These are phyloP conservation scores for Thyridium curvatum DNA, from an alignment of 2,329 filamentous ascomycete species.

Conservation along the genomic window DNA sequence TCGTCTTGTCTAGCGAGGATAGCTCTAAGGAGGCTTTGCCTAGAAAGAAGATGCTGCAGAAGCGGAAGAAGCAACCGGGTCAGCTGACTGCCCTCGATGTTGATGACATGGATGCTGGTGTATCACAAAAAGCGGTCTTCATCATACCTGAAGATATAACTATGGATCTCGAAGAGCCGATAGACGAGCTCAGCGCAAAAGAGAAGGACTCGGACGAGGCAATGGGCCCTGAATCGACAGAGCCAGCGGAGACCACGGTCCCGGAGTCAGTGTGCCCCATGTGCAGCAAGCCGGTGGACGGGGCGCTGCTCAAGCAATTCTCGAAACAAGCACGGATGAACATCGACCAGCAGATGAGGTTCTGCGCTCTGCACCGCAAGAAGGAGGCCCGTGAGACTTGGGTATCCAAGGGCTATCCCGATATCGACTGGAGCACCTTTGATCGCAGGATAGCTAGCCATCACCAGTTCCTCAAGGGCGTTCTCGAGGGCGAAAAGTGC, in stretches of 20 bases:
- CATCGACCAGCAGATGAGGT: conserved; percentile 52
- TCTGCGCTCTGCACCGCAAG: conserved; percentile 59
- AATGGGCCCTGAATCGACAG: no score
- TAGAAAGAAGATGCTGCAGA: no score
- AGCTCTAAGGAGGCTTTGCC: no score
- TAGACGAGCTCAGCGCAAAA: no score
- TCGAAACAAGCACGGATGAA: conserved; percentile 40
- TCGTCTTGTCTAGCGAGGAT: no score
- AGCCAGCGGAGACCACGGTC: no score
- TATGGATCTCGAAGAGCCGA: no score
- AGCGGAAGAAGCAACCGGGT: no score
- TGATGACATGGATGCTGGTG: no score
- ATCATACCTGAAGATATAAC: conserved; percentile 4
- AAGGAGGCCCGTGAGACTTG: conserved; percentile 43
- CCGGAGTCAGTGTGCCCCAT: conserved; percentile 52
- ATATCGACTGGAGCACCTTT: conserved; percentile 62
- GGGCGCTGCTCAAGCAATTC: conserved; percentile 46
- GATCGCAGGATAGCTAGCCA: conserved; percentile 52
- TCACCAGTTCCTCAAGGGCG: conserved; percentile 44
- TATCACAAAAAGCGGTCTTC: conserved; percentile 6
- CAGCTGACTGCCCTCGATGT: no score
- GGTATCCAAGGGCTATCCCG: conserved; percentile 55
- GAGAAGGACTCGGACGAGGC: no score
- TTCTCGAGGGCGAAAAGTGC: conserved; percentile 48
- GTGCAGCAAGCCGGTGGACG: conserved; percentile 56